A percentile compares a stretch with the other conserved stretches of the same genome.
These are phyloP conservation scores for Suhomyces faveliae DNA, from an alignment of 805 yeast genomes.

Conservation along the genomic window DNA sequence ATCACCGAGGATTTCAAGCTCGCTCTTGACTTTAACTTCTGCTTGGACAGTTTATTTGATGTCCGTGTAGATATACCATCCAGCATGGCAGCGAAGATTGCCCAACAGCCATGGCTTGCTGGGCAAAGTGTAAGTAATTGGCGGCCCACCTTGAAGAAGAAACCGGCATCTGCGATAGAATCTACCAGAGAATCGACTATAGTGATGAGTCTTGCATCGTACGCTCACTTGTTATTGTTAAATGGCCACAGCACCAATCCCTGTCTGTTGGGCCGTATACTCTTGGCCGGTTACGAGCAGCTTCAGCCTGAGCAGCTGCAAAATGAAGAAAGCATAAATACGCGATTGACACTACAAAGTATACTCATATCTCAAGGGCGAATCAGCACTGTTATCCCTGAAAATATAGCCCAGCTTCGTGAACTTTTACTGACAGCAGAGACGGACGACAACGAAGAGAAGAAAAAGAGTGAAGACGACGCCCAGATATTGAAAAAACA, in stretches of 20 bases:
- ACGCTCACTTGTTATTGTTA: not conserved
- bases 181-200: not conserved
- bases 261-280: slow-evolving; percentile 5
- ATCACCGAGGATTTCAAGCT: not conserved
- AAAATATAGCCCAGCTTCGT: not conserved
- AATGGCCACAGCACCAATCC: slow-evolving; percentile 1
- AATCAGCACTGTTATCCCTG: not conserved
- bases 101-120: slow-evolving; percentile 5
- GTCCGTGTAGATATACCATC: slow-evolving; percentile 6
- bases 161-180: too few relatives aligned
- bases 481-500: slow-evolving; percentile 1
- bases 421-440: not conserved
- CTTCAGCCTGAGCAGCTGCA: not conserved
- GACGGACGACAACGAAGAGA: not conserved
- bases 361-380: slow-evolving; percentile 1
- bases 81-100: not conserved
- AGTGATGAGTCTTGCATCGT: not conserved
- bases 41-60: slow-evolving; percentile 8
- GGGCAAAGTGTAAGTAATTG: slow-evolving; percentile 3
- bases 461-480: not conserved
- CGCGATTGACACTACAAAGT: slow-evolving; percentile 4
- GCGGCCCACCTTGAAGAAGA: not conserved
- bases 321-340: not conserved
- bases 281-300: not conserved
- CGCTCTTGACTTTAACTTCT: not conserved